phyloP scores from a whole-genome alignment of 169 alveolate species.

The Plasmodium ovale region DNA sequence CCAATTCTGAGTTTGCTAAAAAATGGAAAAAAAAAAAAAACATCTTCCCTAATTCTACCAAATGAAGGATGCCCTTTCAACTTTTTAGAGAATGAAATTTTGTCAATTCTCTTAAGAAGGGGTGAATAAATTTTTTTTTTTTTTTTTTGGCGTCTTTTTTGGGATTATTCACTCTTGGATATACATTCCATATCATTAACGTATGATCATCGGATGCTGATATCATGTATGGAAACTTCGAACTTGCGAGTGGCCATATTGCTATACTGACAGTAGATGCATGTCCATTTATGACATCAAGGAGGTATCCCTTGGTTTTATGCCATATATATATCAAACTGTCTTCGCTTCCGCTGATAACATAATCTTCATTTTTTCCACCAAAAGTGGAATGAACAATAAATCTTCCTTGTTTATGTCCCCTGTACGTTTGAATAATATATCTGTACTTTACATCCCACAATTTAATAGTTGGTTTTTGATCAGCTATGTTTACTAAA shows the following conservation, averaged over 20 bases:
- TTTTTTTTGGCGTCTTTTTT: constrained; percentile 1
- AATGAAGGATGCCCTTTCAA: too few relatives aligned
- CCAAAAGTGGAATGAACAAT: constrained; percentile 89
- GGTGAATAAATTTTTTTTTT: constrained; percentile 42
- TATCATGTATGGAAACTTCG: constrained; percentile 76
- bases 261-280: constrained; percentile 90
- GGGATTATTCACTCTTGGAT: constrained; percentile 13
- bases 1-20: too few relatives aligned
- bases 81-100: constrained; percentile 3
- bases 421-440: constrained; percentile 87
- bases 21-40: too few relatives aligned
- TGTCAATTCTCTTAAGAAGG: constrained; percentile 38
- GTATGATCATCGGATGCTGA: constrained; percentile 85
- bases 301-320: constrained; percentile 85
- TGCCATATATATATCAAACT: constrained; percentile 91
- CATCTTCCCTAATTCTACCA: too few relatives aligned
- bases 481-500: constrained; percentile 84
- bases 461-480: constrained; percentile 83
- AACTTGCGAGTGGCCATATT: constrained; percentile 82
- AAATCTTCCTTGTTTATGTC: constrained; percentile 89
- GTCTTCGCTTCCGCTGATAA: constrained; percentile 91
- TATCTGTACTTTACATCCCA: constrained; percentile 86
- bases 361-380: constrained; percentile 87
- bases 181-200: constrained; percentile 83
- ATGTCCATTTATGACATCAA: constrained; percentile 86